These are phyloP conservation scores for Akanthomyces lecanii DNA, from an alignment of 2,329 filamentous ascomycete genomes.

Conservation along the genomic window DNA sequence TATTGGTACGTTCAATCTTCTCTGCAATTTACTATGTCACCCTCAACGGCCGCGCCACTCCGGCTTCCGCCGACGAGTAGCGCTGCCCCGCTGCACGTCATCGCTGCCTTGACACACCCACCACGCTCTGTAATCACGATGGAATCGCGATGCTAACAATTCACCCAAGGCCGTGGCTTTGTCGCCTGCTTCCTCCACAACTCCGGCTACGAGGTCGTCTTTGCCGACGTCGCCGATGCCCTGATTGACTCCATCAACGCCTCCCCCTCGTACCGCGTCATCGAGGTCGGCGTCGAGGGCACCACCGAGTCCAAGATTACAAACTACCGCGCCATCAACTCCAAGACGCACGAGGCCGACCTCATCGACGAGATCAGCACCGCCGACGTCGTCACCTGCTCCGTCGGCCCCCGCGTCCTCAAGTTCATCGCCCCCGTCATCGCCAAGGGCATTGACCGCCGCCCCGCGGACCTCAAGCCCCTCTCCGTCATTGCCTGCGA, in stretches of 20 bases:
- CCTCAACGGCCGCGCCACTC: not conserved
- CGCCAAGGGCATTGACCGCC: constrained; percentile 86
- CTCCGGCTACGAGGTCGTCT: constrained; percentile 92
- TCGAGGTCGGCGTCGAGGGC: constrained; percentile 83
- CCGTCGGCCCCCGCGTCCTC: constrained; percentile 92
- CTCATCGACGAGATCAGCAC: constrained; percentile 80
- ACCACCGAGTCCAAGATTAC: constrained; percentile 78
- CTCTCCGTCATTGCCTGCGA: constrained; percentile 95
- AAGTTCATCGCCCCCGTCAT: constrained; percentile 95
- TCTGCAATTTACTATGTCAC: not conserved
- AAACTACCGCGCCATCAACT: constrained; percentile 97
- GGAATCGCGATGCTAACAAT: constrained; percentile 4
- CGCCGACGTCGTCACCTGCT: constrained; percentile 91
- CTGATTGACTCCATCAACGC: constrained; percentile 77
- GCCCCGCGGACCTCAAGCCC: constrained; percentile 53
- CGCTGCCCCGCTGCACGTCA: constrained; percentile 12
- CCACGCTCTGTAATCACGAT: not conserved
- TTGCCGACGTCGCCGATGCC: constrained; percentile 85
- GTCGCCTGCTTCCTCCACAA: constrained; percentile 91
- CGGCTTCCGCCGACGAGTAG: constrained; percentile 2
- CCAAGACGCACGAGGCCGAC: constrained; percentile 74
- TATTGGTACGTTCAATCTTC: constrained; percentile 53
- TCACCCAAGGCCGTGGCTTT: constrained; percentile 61
- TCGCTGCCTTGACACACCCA: not conserved
- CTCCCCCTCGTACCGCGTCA: constrained; percentile 78